Evolutionary conservation across 768 basidiomycete genomes (phyloP), one percentile per base, ranked within the genome.

Genomic region (Coprinellus micaceus): DNA sequence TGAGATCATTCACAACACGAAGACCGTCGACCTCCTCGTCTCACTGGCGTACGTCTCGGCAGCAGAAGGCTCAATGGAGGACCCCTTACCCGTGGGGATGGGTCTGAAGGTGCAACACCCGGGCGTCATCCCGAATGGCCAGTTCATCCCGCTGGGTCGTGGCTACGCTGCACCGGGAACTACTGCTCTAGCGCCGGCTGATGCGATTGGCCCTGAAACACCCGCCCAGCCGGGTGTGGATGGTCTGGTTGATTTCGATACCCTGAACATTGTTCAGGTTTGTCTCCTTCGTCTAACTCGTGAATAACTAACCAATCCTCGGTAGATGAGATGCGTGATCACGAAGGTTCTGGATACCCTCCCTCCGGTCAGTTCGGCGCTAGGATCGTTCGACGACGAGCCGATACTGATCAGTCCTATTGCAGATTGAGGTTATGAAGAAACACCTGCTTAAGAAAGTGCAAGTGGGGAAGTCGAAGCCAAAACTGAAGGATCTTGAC

Each of bases 11-110:
- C 79, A 80, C 55, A 88, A 88, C 59, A 75, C 84, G 0, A 69
- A 74, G 43, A 81, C 81, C 0, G 86, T 89, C 28, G 87, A 90
- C 60, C 76, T 89, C 9, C 78, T 89, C 4, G 77, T 88, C 19
- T 85, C 85, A 19, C 71, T 89, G 6, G 74, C 84, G 0, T 86
- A 84, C 61, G 66, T 74, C 19, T 77, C 85, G 1, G 85, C 85
- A 0, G 68, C 70, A 7, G 84, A 85, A 58, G 69, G 72, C 2
- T 74, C 74, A 2, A 68, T 86, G 49, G 77, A 82, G 11, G 82
- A 84, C 15, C 84, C 82, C 11, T 71, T 86, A 6, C 84, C 84
- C 0, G 65, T 81, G 13, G 85, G 86, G 5, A 74, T 85, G 68
- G 84, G 77, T 0, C 71, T 89, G 37, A 78, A 78, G 15, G 83